A percentile compares a stretch with the other conserved stretches of the same genome.
Evolutionary conservation across 495 filamentous ascomycete species (phyloP).

Genomic region (Usnea hakonensis): DNA sequence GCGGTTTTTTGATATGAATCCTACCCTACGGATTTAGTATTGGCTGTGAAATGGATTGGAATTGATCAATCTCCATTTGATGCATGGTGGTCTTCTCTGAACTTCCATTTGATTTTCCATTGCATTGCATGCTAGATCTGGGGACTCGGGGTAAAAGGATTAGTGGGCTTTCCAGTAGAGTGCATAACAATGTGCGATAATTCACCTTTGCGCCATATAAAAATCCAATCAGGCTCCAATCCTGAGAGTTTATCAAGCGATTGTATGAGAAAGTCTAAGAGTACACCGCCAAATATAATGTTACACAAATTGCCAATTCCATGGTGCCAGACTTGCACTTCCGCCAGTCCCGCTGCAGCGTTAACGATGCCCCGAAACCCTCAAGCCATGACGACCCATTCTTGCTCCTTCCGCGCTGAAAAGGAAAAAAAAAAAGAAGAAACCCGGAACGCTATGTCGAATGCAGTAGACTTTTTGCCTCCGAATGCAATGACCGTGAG

Average conservation of each 20-base stretch:
- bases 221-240: neutral
- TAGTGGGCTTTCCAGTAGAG: neutral
- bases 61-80: too few species aligned
- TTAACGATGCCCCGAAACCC: neutral
- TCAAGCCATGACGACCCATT: constrained; percentile 5
- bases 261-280: neutral
- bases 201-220: too few species aligned
- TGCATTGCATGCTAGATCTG: neutral
- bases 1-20: neutral
- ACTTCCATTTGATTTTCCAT: too few species aligned
- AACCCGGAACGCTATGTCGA: constrained; percentile 6
- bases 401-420: neutral
- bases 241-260: neutral
- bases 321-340: neutral
- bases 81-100: too few species aligned
- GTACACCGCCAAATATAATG: neutral
- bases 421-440: neutral
- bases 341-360: neutral
- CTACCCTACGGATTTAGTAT: constrained; percentile 1
- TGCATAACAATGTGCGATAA: too few species aligned
- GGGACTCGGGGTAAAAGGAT: neutral
- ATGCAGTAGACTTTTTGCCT: constrained; percentile 15
- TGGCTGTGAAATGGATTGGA: too few species aligned
- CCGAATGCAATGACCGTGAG: constrained; percentile 21
- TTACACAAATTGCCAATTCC: neutral